phyloP scores from a whole-genome alignment of 768 basidiomycete species.

The Amyloporia xantha region DNA sequence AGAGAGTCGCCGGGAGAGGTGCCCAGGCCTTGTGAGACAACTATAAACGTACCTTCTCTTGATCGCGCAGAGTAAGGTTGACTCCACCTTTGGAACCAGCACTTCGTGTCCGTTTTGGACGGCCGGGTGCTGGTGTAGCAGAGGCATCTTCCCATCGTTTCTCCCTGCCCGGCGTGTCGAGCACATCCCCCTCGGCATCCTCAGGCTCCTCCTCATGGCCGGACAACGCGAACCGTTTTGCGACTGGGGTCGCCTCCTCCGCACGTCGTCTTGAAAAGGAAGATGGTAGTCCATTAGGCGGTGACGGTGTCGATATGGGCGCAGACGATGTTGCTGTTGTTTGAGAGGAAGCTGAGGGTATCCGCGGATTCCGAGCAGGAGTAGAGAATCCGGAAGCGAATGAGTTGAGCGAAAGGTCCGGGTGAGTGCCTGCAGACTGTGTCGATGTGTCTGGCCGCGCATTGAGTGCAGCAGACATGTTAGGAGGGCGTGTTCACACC shows the following conservation, averaged over 20 bases:
- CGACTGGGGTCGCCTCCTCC: constrained; percentile 35
- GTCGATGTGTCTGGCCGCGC: constrained; percentile 34
- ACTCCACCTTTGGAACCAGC: constrained; percentile 18
- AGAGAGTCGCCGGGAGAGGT: too few species aligned
- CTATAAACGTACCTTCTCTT: constrained; percentile 73
- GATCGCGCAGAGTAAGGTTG: constrained; percentile 81
- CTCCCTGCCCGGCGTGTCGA: constrained; percentile 49
- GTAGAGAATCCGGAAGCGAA: constrained; percentile 48
- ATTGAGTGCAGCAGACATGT: constrained; percentile 40
- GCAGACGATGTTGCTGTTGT: constrained; percentile 49
- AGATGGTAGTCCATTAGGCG: constrained; percentile 28
- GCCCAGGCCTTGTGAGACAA: too few species aligned
- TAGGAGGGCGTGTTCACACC: not conserved
- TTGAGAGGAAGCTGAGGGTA: constrained; percentile 44
- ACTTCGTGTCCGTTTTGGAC: constrained; percentile 16
- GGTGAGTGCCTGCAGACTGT: constrained; percentile 39
- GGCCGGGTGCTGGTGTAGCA: constrained; percentile 11
- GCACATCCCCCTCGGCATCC: constrained; percentile 29
- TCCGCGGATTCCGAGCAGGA: constrained; percentile 37
- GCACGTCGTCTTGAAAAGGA: constrained; percentile 30
- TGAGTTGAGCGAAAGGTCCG: constrained; percentile 58
- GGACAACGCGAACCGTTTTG: constrained; percentile 31
- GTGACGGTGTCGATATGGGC: constrained; percentile 44
- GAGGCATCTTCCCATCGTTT: constrained; percentile 21
- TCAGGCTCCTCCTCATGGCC: constrained; percentile 32